phyloP scores from a whole-genome alignment of 257 asterid genomes.

The Rehmannia glutinosa region DNA sequence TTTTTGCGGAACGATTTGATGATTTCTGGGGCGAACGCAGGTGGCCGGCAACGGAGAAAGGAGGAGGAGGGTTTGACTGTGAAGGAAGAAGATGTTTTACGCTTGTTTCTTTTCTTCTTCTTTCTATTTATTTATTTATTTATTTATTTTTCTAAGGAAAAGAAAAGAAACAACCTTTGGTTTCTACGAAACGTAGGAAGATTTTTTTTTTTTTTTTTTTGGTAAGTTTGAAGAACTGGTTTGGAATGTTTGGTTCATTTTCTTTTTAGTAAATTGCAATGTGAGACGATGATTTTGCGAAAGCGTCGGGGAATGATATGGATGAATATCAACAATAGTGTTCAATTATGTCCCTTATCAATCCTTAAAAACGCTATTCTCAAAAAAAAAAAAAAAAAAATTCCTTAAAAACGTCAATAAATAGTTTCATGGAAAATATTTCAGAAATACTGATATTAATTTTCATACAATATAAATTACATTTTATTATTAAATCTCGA shows the following conservation, averaged over 20 bases:
- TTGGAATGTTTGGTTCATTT: not conserved
- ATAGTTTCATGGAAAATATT: too few relatives aligned
- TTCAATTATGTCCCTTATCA: too few relatives aligned
- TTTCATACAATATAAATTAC: too few relatives aligned
- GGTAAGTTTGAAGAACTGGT: not conserved
- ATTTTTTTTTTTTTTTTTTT: not conserved
- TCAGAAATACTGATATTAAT: too few relatives aligned
- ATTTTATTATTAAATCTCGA: too few relatives aligned
- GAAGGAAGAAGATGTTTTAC: slow-evolving; percentile 6
- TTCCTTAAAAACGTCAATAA: too few relatives aligned
- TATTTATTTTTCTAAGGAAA: too few relatives aligned
- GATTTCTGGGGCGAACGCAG: not conserved
- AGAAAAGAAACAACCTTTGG: not conserved
- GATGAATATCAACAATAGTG: not conserved
- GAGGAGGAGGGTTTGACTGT: slow-evolving; percentile 28
- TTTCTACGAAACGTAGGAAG: not conserved
- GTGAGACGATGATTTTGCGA: slow-evolving; percentile 13
- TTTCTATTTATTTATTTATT: not conserved
- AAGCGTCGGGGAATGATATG: not conserved
- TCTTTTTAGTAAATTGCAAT: not conserved
- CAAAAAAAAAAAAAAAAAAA: too few relatives aligned
- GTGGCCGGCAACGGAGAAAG: slow-evolving; percentile 33
- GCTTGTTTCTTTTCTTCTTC: not conserved
- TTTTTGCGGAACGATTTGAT: not conserved
- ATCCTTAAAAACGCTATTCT: too few relatives aligned